Percentiles rank a stretch among this genome's conserved stretches.
Conservation (phyloP, 1,284 basidiomycete species). For the Tremellales sp. region DNA sequence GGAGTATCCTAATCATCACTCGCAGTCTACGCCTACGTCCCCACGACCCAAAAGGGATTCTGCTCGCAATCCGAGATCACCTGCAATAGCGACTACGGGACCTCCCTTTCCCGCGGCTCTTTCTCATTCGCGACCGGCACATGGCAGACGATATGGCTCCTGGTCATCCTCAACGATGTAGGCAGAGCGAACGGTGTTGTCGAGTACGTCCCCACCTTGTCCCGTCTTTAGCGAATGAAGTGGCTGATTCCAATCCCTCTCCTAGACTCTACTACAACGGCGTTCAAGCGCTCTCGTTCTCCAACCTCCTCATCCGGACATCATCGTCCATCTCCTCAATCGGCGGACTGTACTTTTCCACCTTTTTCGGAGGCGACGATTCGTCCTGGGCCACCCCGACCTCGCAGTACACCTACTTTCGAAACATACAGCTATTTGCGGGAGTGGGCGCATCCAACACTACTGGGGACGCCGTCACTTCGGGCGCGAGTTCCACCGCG, state of each 20-base stretch:
- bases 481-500: neutral
- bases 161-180: constrained; percentile 45
- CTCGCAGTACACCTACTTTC: constrained; percentile 43
- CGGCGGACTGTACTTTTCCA: constrained; percentile 47
- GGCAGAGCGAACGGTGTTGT: constrained; percentile 41
- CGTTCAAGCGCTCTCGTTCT: constrained; percentile 36
- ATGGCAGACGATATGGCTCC: constrained; percentile 46
- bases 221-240: neutral
- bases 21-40: constrained; percentile 49
- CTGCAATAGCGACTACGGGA: constrained; percentile 49
- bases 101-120: constrained; percentile 43
- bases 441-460: constrained; percentile 31
- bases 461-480: constrained; percentile 14
- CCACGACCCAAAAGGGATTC: constrained; percentile 29
- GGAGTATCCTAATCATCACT: neutral
- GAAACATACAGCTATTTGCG: constrained; percentile 40
- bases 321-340: constrained; percentile 28
- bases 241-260: neutral
- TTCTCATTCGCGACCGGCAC: constrained; percentile 41
- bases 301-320: constrained; percentile 42
- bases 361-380: constrained; percentile 50
- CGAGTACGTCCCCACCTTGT: constrained; percentile 21
- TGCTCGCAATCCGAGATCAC: constrained; percentile 35
- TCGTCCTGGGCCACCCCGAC: constrained; percentile 42
- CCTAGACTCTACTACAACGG: constrained; percentile 45